Conservation (phyloP, 345 rosid genomes). For the Eucalyptus erythrocorys region DNA sequence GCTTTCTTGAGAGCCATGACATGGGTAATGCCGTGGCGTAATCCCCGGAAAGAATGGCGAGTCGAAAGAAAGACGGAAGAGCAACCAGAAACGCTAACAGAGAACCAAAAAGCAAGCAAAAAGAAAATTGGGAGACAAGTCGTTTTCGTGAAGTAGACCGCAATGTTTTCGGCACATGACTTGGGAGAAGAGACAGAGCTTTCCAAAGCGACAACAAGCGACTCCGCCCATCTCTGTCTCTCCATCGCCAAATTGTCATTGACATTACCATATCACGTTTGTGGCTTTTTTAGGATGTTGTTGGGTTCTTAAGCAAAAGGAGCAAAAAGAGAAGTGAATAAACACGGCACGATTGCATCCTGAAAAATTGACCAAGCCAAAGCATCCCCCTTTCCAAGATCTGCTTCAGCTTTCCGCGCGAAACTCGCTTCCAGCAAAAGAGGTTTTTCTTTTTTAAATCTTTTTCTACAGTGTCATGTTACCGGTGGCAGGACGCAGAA, state of each 20-base stretch:
- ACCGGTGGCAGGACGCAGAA: not conserved
- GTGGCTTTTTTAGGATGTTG: too few relatives aligned
- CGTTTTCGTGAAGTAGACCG: not conserved
- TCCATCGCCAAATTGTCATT: not conserved
- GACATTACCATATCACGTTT: not conserved
- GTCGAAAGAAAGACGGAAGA: not conserved
- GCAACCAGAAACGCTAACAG: not conserved
- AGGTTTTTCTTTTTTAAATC: not conserved
- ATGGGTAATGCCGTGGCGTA: rapidly evolving
- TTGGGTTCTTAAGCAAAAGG: not conserved
- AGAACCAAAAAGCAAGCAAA: not conserved
- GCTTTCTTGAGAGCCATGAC: not conserved
- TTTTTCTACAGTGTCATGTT: too few relatives aligned
- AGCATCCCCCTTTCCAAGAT: not conserved
- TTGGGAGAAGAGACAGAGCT: not conserved
- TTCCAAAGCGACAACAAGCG: not conserved
- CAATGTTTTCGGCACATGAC: not conserved
- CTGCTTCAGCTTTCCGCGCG: not conserved
- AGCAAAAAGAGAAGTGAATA: not conserved
- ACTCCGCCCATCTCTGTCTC: not conserved
- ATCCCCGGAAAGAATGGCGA: too few relatives aligned
- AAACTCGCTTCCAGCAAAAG: not conserved
- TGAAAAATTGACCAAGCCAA: not conserved
- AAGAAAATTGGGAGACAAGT: not conserved
- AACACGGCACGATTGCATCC: not conserved